Conservation (phyloP, 2,329 filamentous ascomycete species). For the Botrytis pseudocinerea region DNA sequence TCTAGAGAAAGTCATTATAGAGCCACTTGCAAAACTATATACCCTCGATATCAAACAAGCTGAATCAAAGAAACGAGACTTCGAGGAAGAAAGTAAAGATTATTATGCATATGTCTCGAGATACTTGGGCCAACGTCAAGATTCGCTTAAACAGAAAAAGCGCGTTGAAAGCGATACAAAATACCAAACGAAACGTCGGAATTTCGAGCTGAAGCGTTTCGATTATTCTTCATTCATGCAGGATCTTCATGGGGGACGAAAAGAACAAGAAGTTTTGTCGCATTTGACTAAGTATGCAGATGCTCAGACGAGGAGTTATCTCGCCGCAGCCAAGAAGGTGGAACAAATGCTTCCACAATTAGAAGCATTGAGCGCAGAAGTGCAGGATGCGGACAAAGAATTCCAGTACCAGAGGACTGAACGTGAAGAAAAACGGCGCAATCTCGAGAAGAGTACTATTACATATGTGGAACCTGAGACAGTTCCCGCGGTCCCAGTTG, state of each 20-base stretch:
- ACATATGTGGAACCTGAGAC: slow-evolving; percentile 70
- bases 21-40: slow-evolving; percentile 88
- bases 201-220: slow-evolving; percentile 95
- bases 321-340: slow-evolving; percentile 81
- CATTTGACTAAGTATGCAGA: slow-evolving; percentile 94
- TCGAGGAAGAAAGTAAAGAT: slow-evolving; percentile 97
- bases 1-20: slow-evolving; percentile 90
- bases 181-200: slow-evolving; percentile 89
- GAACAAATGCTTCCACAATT: slow-evolving; percentile 85
- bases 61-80: slow-evolving; percentile 94
- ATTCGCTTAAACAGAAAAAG: slow-evolving; percentile 97
- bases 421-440: slow-evolving; percentile 87
- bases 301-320: slow-evolving; percentile 79
- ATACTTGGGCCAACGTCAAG: slow-evolving; percentile 94
- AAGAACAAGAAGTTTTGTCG: slow-evolving; percentile 94
- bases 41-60: slow-evolving; percentile 97
- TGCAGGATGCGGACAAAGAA: slow-evolving; percentile 92
- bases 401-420: slow-evolving; percentile 95
- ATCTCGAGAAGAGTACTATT: slow-evolving; percentile 83
- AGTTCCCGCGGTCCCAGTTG: slow-evolving; percentile 48
- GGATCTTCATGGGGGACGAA: slow-evolving; percentile 96
- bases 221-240: slow-evolving; percentile 99
- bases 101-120: slow-evolving; percentile 95
- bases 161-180: slow-evolving; percentile 92
- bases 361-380: slow-evolving; percentile 83